Evolutionary conservation across 2,329 filamentous ascomycete species (phyloP).

Genomic region (Nigrograna mackinnonii): DNA sequence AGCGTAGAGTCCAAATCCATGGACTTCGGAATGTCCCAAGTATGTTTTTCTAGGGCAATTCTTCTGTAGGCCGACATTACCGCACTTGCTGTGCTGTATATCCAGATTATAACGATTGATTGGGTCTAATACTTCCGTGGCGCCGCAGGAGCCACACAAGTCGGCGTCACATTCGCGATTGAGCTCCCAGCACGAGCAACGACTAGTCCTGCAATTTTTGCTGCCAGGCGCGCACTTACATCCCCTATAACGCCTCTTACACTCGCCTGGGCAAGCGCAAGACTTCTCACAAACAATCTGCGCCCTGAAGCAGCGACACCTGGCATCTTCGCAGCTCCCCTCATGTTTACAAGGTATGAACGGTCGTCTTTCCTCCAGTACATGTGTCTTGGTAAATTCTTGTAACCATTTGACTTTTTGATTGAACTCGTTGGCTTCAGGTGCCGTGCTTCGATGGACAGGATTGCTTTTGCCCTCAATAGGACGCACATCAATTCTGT

Average conservation of each 20-base stretch:
- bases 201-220: conserved; percentile 36
- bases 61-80: conserved; percentile 74
- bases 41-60: conserved; percentile 67
- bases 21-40: conserved; percentile 71
- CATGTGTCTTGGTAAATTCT: background rate
- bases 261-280: conserved; percentile 66
- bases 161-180: conserved; percentile 82
- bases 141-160: conserved; percentile 73
- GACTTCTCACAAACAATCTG: conserved; percentile 73
- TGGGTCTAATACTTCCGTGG: conserved; percentile 69
- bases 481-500: too few relatives aligned
- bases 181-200: conserved; percentile 71
- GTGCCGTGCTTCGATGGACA: background rate
- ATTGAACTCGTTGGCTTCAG: background rate
- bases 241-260: conserved; percentile 54
- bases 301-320: conserved; percentile 66
- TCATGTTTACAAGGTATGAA: conserved; percentile 71
- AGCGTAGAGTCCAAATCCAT: conserved; percentile 76
- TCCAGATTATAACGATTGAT: conserved; percentile 64
- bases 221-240: conserved; percentile 39
- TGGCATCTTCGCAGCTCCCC: conserved; percentile 62
- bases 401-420: too few relatives aligned
- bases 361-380: conserved; percentile 26
- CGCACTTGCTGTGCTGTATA: conserved; percentile 64
- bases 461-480: too few relatives aligned